Base-by-base conservation (phyloP, 192 early-diverging fungal genomes). In the Cladochytrium replicatum region DNA sequence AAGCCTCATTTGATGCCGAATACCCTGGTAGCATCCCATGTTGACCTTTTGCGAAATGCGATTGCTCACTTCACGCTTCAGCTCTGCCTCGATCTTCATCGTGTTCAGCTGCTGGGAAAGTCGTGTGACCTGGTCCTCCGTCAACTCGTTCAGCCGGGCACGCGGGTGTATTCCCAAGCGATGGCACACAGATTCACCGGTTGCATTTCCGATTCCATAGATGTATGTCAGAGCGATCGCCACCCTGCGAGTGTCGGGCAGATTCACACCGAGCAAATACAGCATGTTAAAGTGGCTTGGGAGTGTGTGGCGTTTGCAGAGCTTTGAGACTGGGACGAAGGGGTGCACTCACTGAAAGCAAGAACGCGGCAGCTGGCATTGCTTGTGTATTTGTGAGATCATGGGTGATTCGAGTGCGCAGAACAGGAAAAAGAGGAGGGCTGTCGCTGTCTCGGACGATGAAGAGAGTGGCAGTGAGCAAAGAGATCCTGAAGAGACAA, bases 181-280 rank as follows among this genome's bases (percentile, higher is more conserved):
- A 49, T 85, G 77, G 57, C 91, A 91, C 38, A 97, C 67, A 24
- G 32, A 23, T 24, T 70, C 60, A 23, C 81, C 82, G 7, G 85
- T 86, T 45, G 68, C 64, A 32, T 71, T 74, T 11, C 93, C 93
- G 55, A 97, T 86, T 21, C 93, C 93, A 57, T 92, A 92, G 57
- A 97, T 91, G 39, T 84, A 81, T 45, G 78, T 79, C 13, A 91
- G 75, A 29, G 86, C 84, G n/a, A 87, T 83, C 0, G 75, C 73
- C 45, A 91, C 86, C 24, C 84, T 54, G 70, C 91, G 91, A 41
- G 80, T 64, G 74, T 95, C 92, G 17, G 92, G 92, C 32, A 95
- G 74, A 68, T 95, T 95, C 53, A 95, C 87, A 54, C 92, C 92
- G 41, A 95, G 77, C 50, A 95, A 68, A 68, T 90, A 88, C 63